phyloP scores from a whole-genome alignment of 495 filamentous ascomycete genomes.

The Annulohypoxylon maeteangense region DNA sequence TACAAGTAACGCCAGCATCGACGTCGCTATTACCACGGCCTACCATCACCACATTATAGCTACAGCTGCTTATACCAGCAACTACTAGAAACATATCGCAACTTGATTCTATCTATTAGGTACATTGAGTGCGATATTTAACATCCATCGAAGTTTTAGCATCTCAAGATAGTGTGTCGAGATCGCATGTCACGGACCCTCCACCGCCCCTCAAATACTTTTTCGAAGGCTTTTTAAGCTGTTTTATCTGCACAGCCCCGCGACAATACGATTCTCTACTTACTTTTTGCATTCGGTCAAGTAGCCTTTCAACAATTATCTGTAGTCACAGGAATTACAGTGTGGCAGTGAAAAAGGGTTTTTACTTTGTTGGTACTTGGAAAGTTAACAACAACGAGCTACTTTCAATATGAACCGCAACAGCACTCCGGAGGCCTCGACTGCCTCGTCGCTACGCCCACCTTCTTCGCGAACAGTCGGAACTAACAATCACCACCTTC shows the following conservation, averaged over 20 bases:
- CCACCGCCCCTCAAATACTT: constrained; percentile 40
- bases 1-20: constrained; percentile 6
- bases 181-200: constrained; percentile 41
- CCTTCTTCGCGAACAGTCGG: constrained; percentile 83
- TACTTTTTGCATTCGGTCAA: neutral
- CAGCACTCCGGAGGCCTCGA: constrained; percentile 90
- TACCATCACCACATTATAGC: constrained; percentile 13
- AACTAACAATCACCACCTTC: constrained; percentile 79
- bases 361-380: constrained; percentile 24
- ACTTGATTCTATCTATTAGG: neutral
- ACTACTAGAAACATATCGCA: neutral
- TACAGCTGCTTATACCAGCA: neutral
- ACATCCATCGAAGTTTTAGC: constrained; percentile 19
- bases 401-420: constrained; percentile 83
- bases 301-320: neutral
- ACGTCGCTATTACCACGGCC: constrained; percentile 2
- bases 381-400: constrained; percentile 23
- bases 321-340: constrained; percentile 12
- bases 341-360: neutral
- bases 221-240: constrained; percentile 43
- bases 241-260: constrained; percentile 51
- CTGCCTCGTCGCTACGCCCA: constrained; percentile 88
- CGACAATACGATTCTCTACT: constrained; percentile 15
- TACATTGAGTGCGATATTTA: neutral
- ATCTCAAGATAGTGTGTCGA: constrained; percentile 44